phyloP scores from a whole-genome alignment of 129 eudicot genomes.

The carrot (Daucus carota) region DNA sequence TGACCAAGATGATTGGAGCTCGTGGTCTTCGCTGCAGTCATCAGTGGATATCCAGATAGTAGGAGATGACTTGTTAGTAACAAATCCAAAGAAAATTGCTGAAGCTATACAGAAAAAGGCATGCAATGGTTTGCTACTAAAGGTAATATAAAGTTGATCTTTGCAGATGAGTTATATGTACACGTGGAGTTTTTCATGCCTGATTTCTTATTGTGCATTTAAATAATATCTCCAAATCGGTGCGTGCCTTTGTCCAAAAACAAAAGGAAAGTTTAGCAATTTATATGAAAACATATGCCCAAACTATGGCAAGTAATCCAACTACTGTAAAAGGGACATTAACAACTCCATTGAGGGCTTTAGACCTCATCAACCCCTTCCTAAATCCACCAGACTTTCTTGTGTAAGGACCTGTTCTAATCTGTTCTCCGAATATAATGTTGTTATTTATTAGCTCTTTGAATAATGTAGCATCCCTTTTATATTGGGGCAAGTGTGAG shows the following conservation, averaged over 20 bases:
- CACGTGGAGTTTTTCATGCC: background rate
- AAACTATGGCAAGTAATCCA: background rate
- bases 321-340: background rate
- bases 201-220: background rate
- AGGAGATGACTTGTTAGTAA: constrained; percentile 90
- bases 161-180: background rate
- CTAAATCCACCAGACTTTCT: background rate
- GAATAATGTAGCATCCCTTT: background rate
- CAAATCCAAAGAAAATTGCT: constrained; percentile 78
- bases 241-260: background rate
- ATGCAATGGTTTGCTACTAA: constrained; percentile 73
- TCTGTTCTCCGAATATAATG: background rate
- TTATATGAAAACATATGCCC: background rate
- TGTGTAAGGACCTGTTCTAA: background rate
- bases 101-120: constrained; percentile 77
- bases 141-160: constrained; percentile 37
- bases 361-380: background rate
- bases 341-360: background rate
- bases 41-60: constrained; percentile 77
- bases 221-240: background rate
- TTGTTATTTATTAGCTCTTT: background rate
- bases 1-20: constrained; percentile 98
- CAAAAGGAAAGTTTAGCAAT: background rate
- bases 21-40: constrained; percentile 75
- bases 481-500: background rate